phyloP scores from a whole-genome alignment of 148 eudicot species.

The Arbutus unedo region DNA sequence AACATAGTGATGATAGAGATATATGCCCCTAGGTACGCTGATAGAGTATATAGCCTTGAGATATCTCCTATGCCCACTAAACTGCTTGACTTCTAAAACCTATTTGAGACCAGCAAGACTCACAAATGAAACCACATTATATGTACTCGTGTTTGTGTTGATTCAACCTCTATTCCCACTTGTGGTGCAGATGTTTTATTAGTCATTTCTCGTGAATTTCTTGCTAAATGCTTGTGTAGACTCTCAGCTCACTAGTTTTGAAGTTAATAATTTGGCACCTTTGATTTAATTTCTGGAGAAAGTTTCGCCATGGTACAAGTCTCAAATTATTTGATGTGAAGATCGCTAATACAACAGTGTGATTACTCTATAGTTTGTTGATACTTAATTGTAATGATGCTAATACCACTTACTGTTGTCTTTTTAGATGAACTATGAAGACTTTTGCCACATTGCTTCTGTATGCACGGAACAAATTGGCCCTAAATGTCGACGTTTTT shows the following conservation, averaged over 20 bases:
- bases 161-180: not conserved
- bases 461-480: constrained; percentile 98
- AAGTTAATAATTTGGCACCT: not conserved
- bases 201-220: not conserved
- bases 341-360: not conserved
- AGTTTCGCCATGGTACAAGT: not conserved
- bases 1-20: not conserved
- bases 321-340: not conserved
- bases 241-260: not conserved
- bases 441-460: constrained; percentile 99
- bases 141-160: not conserved
- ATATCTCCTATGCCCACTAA: not conserved
- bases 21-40: not conserved
- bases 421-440: constrained; percentile 96
- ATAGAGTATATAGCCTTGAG: not conserved
- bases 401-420: constrained; percentile 17
- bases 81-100: not conserved
- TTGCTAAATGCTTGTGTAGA: not conserved
- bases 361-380: not conserved
- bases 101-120: not conserved
- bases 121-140: not conserved
- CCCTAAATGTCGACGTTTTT: constrained; percentile 94
- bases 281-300: constrained; percentile 3
- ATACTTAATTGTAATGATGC: constrained; percentile 10
- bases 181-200: not conserved